Percentiles rank a stretch among this genome's conserved stretches.
phyloP scores from a whole-genome alignment of 306 rosid species.

The Castanospermum australe region DNA sequence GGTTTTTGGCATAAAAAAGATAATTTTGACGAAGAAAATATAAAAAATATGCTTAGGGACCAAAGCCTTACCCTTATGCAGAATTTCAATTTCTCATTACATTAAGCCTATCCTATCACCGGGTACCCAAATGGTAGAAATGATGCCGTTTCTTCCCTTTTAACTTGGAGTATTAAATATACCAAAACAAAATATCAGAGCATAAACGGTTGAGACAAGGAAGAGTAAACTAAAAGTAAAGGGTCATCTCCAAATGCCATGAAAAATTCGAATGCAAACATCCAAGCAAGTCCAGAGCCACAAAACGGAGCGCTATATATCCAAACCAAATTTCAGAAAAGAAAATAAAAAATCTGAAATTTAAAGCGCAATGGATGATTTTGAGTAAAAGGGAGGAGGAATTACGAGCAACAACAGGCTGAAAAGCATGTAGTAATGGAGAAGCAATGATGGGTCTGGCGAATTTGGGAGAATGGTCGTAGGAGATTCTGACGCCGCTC shows the following conservation, averaged over 20 bases:
- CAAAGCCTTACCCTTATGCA: neutral
- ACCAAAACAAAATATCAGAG: neutral
- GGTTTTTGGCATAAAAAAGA: neutral
- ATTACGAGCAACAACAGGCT: slow-evolving; percentile 78
- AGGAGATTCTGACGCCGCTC: slow-evolving; percentile 64
- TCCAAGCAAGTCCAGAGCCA: neutral
- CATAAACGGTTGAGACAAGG: neutral
- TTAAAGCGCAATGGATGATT: neutral
- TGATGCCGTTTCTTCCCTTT: neutral
- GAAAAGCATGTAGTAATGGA: slow-evolving; percentile 36
- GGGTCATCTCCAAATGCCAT: neutral
- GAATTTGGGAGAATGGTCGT: slow-evolving; percentile 26
- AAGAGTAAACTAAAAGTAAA: neutral
- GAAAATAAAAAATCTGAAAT: neutral
- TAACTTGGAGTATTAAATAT: neutral
- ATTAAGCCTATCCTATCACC: neutral
- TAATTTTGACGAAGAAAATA: neutral
- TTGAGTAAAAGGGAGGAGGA: neutral
- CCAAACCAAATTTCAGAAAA: neutral
- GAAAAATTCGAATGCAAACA: neutral
- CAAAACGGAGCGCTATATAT: neutral
- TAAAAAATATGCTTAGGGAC: neutral
- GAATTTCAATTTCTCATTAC: neutral
- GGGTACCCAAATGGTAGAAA: neutral
- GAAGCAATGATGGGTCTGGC: slow-evolving; percentile 27